phyloP scores from a whole-genome alignment of 306 rosid species.

The Quillaja saponaria region DNA sequence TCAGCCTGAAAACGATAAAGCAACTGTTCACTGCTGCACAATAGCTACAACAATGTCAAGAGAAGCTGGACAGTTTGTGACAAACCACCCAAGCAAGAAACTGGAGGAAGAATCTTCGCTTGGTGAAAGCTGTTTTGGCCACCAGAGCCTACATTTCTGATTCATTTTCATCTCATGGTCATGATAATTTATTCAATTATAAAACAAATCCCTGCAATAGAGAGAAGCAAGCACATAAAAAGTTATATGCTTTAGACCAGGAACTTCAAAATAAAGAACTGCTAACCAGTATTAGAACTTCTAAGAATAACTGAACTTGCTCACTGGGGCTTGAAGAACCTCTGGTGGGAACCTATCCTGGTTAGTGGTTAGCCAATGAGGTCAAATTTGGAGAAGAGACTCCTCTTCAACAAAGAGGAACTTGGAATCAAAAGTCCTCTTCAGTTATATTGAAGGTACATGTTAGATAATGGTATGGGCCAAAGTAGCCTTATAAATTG shows the following conservation, averaged over 20 bases:
- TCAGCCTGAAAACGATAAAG: constrained; percentile 39
- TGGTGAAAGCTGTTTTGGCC: constrained; percentile 73
- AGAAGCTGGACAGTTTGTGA: constrained; percentile 58
- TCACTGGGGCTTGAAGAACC: no score
- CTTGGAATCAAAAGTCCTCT: no score
- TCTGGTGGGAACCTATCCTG: no score
- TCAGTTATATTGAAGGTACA: no score
- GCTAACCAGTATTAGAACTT: no score
- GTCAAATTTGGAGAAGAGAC: no score
- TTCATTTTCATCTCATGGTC: constrained; percentile 45
- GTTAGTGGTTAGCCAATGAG: no score
- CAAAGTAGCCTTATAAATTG: no score
- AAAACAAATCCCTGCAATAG: constrained; percentile 29
- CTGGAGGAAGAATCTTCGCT: constrained; percentile 44
- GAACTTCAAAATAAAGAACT: not conserved
- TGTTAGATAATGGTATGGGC: no score
- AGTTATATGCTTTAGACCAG: not conserved
- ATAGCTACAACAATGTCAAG: constrained; percentile 78
- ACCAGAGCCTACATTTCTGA: constrained; percentile 83
- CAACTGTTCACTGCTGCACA: constrained; percentile 44
- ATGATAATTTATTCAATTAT: not conserved
- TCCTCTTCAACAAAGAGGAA: no score
- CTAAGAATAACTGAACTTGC: no score
- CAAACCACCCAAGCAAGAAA: constrained; percentile 82
- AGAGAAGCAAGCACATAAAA: constrained; percentile 15